Base-by-base conservation (phyloP, 2,329 filamentous ascomycete genomes). In the Ceratocystis papillata region DNA sequence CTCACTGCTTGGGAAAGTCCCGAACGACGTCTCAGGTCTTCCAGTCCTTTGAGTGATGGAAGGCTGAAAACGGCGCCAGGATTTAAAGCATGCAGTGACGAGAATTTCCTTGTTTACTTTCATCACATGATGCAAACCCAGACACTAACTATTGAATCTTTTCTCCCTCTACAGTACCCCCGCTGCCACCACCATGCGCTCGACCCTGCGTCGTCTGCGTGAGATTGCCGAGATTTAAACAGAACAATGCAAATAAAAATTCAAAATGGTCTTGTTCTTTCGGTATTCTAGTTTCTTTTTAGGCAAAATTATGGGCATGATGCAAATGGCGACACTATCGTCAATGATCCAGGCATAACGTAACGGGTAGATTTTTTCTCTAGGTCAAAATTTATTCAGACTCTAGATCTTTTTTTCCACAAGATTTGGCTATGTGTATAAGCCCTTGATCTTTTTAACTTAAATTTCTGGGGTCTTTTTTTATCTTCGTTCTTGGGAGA, bases 211-310 rank as follows among this genome's bases (percentile, higher is more conserved):
- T 82, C 88, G 92, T 86, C 85, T 96, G 82, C 88, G 92, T 79
- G 92, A 96, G 83, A 96, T 96, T 82, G 89, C 89, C 77, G 92
- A 96, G 86, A 90, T 95, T 81, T 93, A 89, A 83, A 78, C 74
- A 75, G 70, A 68, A 71, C 68, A 65, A 63, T 63, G 70, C 69
- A 69, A 71, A 69, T 67, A 68, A 69, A 69, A 62, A 69, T 65
- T 50, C 68, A 68, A 70, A 69, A 67, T 64, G 67, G 59, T 64
- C 57, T 66, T 63, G 64, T 66, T 68, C 64, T 65, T 66, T 59
- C 55, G 55, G 55, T 59, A 59, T 59, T 41, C 55, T 37, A 17
- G 30, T 59, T 57, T 61, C 62, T 64, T 68, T 68, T 55, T 57
- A 64, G 64, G 59, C 37, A 66, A 63, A 63, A 65, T 66, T 65